These are phyloP conservation scores for Multifurca ochricompacta DNA, from an alignment of 768 basidiomycete species.

Conservation along the genomic window DNA sequence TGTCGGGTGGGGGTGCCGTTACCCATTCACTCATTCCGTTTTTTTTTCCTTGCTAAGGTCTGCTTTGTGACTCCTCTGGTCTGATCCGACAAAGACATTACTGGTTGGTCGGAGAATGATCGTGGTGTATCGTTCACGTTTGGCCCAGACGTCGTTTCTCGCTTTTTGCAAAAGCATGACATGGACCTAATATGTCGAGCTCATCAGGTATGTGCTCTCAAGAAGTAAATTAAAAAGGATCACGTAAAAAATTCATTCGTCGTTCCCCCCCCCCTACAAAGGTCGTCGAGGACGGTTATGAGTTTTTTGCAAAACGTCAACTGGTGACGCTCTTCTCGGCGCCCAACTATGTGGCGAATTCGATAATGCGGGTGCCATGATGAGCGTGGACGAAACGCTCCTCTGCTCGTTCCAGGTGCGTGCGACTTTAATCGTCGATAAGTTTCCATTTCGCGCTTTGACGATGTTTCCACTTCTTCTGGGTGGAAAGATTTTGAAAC, in stretches of 20 bases:
- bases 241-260: no score
- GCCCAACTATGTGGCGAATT: conserved; percentile 94
- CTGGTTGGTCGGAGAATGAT: conserved; percentile 98
- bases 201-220: conserved; percentile 80
- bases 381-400: conserved; percentile 96
- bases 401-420: conserved; percentile 93
- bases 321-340: conserved; percentile 95
- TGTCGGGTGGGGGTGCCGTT: no score
- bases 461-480: neutral
- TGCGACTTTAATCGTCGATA: no score
- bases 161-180: conserved; percentile 97
- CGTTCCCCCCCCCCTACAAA: conserved; percentile 29
- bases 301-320: conserved; percentile 97
- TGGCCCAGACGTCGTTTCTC: conserved; percentile 95
- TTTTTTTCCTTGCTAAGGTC: conserved; percentile 40
- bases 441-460: no score
- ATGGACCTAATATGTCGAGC: conserved; percentile 98
- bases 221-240: no score
- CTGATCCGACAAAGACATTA: conserved; percentile 97
- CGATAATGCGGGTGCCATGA: conserved; percentile 99
- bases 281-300: conserved; percentile 99
- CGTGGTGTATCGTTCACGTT: conserved; percentile 98
- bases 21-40: neutral
- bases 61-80: conserved; percentile 96
- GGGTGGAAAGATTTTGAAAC: conserved; percentile 99